These are phyloP conservation scores for Cutaneotrichosporon cavernicola DNA, from an alignment of 1,284 basidiomycete genomes.

Conservation along the genomic window DNA sequence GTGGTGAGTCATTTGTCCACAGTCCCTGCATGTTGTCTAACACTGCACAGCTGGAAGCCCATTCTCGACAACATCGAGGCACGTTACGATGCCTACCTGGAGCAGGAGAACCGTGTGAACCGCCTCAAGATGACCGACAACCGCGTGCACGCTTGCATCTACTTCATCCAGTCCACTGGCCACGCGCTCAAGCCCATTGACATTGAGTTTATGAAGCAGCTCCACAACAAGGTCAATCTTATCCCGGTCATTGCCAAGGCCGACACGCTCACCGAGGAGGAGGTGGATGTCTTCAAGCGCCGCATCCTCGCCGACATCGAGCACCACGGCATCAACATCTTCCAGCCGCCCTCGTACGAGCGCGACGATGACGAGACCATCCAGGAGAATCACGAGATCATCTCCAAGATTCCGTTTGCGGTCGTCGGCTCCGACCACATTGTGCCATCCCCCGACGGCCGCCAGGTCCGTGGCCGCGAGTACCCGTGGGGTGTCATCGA, in stretches of 20 bases:
- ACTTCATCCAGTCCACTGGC: conserved; percentile 96
- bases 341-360: conserved; percentile 91
- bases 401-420: conserved; percentile 94
- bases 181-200: conserved; percentile 96
- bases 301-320: conserved; percentile 86
- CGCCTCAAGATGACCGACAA: conserved; percentile 55
- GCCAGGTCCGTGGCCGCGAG: conserved; percentile 81
- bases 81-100: conserved; percentile 91
- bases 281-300: conserved; percentile 85
- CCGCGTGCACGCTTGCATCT: conserved; percentile 70
- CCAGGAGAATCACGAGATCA: conserved; percentile 92
- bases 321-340: conserved; percentile 91
- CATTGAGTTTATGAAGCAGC: conserved; percentile 93
- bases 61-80: conserved; percentile 96
- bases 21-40: neutral
- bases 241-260: conserved; percentile 96
- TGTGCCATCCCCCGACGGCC: conserved; percentile 78
- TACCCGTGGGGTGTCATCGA: conserved; percentile 98
- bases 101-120: conserved; percentile 97
- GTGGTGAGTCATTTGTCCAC: conserved; percentile 60
- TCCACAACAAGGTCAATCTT: conserved; percentile 94
- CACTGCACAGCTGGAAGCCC: conserved; percentile 77
- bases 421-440: conserved; percentile 87
- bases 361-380: conserved; percentile 96
- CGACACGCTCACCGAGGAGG: conserved; percentile 94